Evolutionary conservation across 345 rosid genomes (phyloP).

Genomic region (Eucalyptus marginata): DNA sequence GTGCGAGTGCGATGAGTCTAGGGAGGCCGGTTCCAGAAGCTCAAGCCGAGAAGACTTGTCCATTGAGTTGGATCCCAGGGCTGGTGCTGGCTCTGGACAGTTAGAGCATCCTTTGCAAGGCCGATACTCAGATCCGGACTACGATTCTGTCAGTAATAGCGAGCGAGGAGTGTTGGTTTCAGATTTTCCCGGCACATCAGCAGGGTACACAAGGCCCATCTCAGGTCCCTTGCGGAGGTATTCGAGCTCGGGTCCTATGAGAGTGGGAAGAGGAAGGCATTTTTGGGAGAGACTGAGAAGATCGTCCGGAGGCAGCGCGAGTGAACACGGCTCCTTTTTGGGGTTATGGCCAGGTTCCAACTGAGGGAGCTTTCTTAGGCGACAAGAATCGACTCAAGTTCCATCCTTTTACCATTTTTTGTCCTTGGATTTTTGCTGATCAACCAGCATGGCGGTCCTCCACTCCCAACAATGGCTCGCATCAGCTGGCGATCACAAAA

Average conservation of each 20-base stretch:
- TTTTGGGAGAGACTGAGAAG: conserved; percentile 61
- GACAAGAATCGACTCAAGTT: background rate
- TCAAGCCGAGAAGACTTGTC: conserved; percentile 35
- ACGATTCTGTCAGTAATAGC: conserved; percentile 42
- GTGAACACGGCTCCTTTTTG: conserved; percentile 41
- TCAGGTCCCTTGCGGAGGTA: conserved; percentile 42
- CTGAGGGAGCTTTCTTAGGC: conserved; percentile 6
- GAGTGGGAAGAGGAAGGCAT: conserved; percentile 28
- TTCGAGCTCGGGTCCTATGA: conserved; percentile 70
- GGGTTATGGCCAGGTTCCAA: conserved; percentile 49
- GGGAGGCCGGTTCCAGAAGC: conserved; percentile 42
- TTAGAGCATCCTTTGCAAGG: conserved; percentile 17
- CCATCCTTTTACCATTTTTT: background rate
- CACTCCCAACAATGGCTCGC: background rate
- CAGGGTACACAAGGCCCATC: conserved; percentile 15
- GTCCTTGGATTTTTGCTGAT: background rate
- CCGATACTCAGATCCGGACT: conserved; percentile 17
- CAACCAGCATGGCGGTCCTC: background rate
- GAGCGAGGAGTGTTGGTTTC: conserved; percentile 53
- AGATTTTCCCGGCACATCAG: conserved; percentile 35
- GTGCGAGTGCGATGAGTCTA: conserved; percentile 67
- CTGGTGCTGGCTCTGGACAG: conserved; percentile 32
- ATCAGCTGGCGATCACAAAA: background rate
- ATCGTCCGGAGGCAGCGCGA: conserved; percentile 49
- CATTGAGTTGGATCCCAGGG: conserved; percentile 29